Base-by-base conservation (phyloP, 805 yeast genomes). In the Pichia manshurica region DNA sequence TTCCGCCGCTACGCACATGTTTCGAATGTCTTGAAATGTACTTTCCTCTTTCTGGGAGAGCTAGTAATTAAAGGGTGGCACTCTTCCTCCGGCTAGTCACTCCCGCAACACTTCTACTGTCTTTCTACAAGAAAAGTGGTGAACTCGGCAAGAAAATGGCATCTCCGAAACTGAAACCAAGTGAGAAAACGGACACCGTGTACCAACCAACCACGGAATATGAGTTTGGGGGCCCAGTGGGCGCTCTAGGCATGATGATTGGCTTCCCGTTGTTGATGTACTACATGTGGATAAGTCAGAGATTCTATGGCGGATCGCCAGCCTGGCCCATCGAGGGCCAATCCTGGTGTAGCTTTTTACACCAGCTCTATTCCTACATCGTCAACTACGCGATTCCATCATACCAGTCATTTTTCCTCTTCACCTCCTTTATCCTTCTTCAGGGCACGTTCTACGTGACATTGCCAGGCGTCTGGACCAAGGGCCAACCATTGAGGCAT, bases 261-360 rank as follows among this genome's bases (percentile, higher is more conserved):
- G 95, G 96, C 3, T 93, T 93, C 70, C 99, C 99, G 7, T 61
- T 83, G 41, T 73, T 93, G 61, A 93, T 93, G 99, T 87, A 84
- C 75, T 93, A 93, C 69, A 84, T 93, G 93, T 91, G 96, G 95
- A 81, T 91, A 46, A 77, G 88, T 59, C 91, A 93, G 44, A 77
- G 78, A 52, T 89, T 84, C 65, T 87, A 88, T 67, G 71, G 71
- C 53, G 96, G 96, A 1, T 60, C 70, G 42, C 74, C 87, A 25
- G 88, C 96, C 21, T 68, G 73, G 65, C 96, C 96, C 3, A 61
- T 64, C 0, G 72, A 63, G 4, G 80, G 70, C 43, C 79, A 84
- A 65, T 58, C 71, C 35, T 82, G 77, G 78, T 28, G 48, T 21
- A 75, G 68, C 2, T 88, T 79, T 58, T 49, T 74, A 12, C 51